Evolutionary conservation across 345 rosid species (phyloP).

Genomic region (Rhizophora apiculata): DNA sequence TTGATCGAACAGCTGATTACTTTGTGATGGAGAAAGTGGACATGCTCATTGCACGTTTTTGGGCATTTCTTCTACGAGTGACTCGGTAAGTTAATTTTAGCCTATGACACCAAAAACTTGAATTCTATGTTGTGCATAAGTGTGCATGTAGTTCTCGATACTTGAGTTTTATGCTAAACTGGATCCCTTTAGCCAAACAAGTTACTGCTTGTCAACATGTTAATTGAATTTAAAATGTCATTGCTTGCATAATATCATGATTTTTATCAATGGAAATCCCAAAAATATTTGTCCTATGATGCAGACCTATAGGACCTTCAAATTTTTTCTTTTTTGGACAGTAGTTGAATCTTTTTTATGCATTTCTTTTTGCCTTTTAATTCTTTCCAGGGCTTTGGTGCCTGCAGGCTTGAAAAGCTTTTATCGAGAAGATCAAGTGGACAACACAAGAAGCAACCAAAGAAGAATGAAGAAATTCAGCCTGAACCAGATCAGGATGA

Average conservation of each 20-base stretch:
- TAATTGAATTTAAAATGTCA: slow-evolving; percentile 5
- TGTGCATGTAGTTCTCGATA: no score
- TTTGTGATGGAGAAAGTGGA: slow-evolving; percentile 86
- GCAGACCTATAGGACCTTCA: no score
- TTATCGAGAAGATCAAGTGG: slow-evolving; percentile 42
- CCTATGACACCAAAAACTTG: slow-evolving; percentile 7
- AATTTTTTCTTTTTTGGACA: no score
- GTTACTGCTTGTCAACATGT: not conserved
- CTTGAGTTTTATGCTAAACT: not conserved
- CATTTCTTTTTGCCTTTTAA: slow-evolving; percentile 13
- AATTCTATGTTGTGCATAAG: not conserved
- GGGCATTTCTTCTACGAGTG: slow-evolving; percentile 60
- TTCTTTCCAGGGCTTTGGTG: slow-evolving; percentile 21
- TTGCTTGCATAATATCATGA: not conserved
- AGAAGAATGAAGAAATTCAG: slow-evolving; percentile 62
- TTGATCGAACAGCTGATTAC: slow-evolving; percentile 72
- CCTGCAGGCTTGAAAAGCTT: slow-evolving; percentile 64
- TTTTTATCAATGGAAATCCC: not conserved
- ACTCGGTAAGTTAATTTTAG: slow-evolving; percentile 45
- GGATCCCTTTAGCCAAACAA: not conserved
- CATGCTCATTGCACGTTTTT: slow-evolving; percentile 69
- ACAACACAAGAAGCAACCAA: slow-evolving; percentile 47
- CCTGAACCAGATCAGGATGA: slow-evolving; percentile 49
- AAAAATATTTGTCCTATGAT: not conserved
- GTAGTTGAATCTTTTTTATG: slow-evolving; percentile 1